Evolutionary conservation across 352 stramenopile genomes (phyloP), one percentile per base, ranked within the genome.

Genomic region (Phytophthora colocasiae): DNA sequence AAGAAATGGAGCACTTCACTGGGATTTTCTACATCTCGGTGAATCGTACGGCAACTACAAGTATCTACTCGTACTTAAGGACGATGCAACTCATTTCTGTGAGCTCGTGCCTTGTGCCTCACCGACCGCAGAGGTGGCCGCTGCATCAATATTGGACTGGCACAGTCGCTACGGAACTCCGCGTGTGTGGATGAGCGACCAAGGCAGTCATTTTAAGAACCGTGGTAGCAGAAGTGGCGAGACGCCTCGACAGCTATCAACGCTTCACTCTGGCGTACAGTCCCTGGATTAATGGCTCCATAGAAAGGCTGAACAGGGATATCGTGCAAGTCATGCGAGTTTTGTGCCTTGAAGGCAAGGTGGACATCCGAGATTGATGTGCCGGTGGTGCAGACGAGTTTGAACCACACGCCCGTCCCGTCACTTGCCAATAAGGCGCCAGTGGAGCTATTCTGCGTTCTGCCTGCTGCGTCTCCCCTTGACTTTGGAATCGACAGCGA

Each of bases 161-260:
- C 45, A 70, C 26, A 71, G 52, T 14, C 54, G 66, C 0, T 82
- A 72, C 51, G 69, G 59, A 14, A 11, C 51, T 43, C 66, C 70
- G 8, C 17, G 31, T 1, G 51, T 72, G 2, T 77, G 59, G 69
- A 65, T 77, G 4, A 66, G 55, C 47, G 63, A 76, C 38, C 27
- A 65, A 38, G 71, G 71, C 0, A 69, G 6, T 10, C 75, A 80
- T 32, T 83, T 80, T 44, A 80, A 76, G 39, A 83, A 73, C 39
- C 2, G 55, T 76, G 2, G 27, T 78, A 6, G 11, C 19, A 11
- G 63, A 75, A 40, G 17, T 78, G 6, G 19, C 27, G 6, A 58
- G 14, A 22, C 31, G 49, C 0, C 36, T 78, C 0, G 43, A 32
- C 1, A 26, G 24, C 10, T 0, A 64, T 0, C 74, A 82, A 27